These are phyloP conservation scores for Urtica urens DNA, from an alignment of 306 rosid genomes.

Conservation along the genomic window DNA sequence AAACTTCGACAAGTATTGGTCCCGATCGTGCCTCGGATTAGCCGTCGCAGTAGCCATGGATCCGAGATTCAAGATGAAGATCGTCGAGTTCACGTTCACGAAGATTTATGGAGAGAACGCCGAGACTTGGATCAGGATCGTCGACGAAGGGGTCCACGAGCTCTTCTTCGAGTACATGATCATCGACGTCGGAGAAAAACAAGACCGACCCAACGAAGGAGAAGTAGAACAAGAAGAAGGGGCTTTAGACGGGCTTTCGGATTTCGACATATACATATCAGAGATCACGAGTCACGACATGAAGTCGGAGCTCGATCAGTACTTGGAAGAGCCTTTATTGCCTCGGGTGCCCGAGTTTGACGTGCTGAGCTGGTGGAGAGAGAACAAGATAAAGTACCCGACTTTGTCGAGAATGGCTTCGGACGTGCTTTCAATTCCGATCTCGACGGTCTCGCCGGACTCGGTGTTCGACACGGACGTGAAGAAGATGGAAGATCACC, in stretches of 20 bases:
- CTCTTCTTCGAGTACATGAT: slow-evolving; percentile 52
- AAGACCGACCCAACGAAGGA: slow-evolving; percentile 35
- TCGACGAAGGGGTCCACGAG: slow-evolving; percentile 63
- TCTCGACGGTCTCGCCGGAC: slow-evolving; percentile 50
- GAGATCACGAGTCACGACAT: slow-evolving; percentile 45
- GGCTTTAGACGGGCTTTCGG: slow-evolving; percentile 45
- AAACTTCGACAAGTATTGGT: slow-evolving; percentile 76
- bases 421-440: slow-evolving; percentile 67
- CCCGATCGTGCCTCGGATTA: slow-evolving; percentile 57
- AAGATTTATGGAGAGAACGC: slow-evolving; percentile 58
- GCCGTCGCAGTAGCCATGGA: slow-evolving; percentile 79
- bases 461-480: slow-evolving; percentile 57
- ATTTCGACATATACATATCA: slow-evolving; percentile 56
- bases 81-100: slow-evolving; percentile 54
- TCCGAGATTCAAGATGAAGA: slow-evolving; percentile 75
- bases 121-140: slow-evolving; percentile 51
- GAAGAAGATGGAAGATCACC: slow-evolving; percentile 50
- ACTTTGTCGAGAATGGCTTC: slow-evolving; percentile 69
- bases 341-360: slow-evolving; percentile 43
- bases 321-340: slow-evolving; percentile 58
- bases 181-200: slow-evolving; percentile 42
- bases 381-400: slow-evolving; percentile 53
- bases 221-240: slow-evolving; percentile 47
- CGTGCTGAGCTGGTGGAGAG: slow-evolving; percentile 72
- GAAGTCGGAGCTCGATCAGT: slow-evolving; percentile 79